Evolutionary conservation across 2,329 filamentous ascomycete species (phyloP), one percentile per base, ranked within the genome.

Genomic region (Penicillium sp.): DNA sequence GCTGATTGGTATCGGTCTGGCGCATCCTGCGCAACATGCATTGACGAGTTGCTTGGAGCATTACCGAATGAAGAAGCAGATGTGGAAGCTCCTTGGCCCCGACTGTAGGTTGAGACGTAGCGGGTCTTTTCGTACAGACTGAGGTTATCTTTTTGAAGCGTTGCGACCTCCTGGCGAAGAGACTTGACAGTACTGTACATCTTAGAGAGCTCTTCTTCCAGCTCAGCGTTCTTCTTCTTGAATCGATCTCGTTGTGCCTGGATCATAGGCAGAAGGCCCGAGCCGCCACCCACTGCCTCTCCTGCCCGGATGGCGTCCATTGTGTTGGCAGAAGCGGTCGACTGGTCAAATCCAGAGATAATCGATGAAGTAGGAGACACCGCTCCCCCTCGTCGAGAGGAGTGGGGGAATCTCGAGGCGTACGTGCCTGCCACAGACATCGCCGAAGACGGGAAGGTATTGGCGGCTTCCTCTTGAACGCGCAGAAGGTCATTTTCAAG

Each of bases 221-320:
- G 81, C 66, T 98, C 87, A 0, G 83, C 75, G 56, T 95, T 97
- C 64, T 90, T 88, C 75, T 95, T 89, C 77, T 96, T 97, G 80
- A 97, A 98, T 44, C 93, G 88, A 71, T 98, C 93, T 52, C 93
- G 85, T 71, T 98, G 94, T 1, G 94, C 93, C 32, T 93, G 95
- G 45, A 98, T 87, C 94, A 98, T 98, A 32, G 93, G 94, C 25
- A 98, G 75, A 55, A 98, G 96, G 9, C 90, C 89, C 0, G 88
- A 88, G 2, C 88, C 88, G 46, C 87, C 80, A 29, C 86, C 86
- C 47, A 85, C 78, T 7, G 84, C 76, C 53, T 83, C 80, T 40
- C 89, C 86, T 2, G 77, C 78, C 29, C 81, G 77, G 25, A 85
- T 72, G 5, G 79, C 72, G 35, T 84, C 81, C 56, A 84, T 72